Evolutionary conservation across 192 early-diverging fungal species (phyloP).

Genomic region (Backusella parvicylindrica): DNA sequence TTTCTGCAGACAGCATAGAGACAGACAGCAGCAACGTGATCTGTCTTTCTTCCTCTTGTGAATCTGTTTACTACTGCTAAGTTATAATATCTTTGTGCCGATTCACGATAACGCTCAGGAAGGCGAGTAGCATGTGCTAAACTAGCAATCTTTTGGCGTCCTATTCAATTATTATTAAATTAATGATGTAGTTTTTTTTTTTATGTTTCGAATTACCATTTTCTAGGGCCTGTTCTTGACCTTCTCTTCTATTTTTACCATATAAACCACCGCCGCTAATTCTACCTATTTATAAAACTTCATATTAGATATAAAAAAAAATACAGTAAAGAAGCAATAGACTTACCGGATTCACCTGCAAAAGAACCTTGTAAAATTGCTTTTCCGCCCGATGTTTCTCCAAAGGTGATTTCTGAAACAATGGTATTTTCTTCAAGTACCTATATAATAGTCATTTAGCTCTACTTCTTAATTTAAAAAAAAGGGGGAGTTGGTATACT

Average conservation of each 20-base stretch:
- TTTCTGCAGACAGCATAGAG: constrained; percentile 87
- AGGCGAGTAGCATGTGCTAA: constrained; percentile 72
- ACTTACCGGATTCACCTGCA: constrained; percentile 31
- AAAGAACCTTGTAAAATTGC: constrained; percentile 75
- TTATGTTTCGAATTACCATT: constrained; percentile 36
- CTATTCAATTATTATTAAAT: constrained; percentile 27
- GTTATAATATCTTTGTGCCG: constrained; percentile 83
- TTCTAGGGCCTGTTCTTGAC: constrained; percentile 66
- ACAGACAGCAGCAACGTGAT: constrained; percentile 82
- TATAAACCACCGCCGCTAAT: constrained; percentile 40
- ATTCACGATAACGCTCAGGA: constrained; percentile 71
- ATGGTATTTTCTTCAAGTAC: constrained; percentile 93
- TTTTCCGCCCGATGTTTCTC: constrained; percentile 81
- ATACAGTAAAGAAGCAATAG: neutral
- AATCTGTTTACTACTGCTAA: constrained; percentile 78
- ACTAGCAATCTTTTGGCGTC: constrained; percentile 66
- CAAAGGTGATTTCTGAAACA: constrained; percentile 89
- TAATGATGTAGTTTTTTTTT: no score
- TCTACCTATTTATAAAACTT: constrained; percentile 36
- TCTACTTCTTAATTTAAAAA: neutral
- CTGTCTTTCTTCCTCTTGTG: constrained; percentile 75
- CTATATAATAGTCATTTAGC: no score
- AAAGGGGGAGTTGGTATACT: neutral
- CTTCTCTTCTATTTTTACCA: constrained; percentile 51
- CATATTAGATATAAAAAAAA: neutral